phyloP scores from a whole-genome alignment of 306 rosid genomes.

The Sicyos baderoa region DNA sequence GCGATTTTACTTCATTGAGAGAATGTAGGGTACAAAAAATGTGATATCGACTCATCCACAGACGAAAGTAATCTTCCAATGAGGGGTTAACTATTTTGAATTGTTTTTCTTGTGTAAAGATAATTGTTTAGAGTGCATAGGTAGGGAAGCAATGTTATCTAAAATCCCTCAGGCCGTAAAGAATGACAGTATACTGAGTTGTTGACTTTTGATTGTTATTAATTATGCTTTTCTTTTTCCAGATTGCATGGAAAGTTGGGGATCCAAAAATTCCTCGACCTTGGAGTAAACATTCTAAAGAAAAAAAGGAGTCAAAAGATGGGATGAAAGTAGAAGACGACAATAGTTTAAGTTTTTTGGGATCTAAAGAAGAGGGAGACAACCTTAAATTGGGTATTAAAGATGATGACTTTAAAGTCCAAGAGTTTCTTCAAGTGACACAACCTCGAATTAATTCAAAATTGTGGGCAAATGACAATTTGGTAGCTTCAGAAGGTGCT shows the following conservation, averaged over 20 bases:
- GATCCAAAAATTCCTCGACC: conserved; percentile 75
- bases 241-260: conserved; percentile 67
- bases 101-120: conserved; percentile 1
- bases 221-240: background rate
- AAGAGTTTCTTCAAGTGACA: conserved; percentile 79
- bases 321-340: conserved; percentile 24
- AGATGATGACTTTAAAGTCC: conserved; percentile 46
- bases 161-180: background rate
- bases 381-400: conserved; percentile 24
- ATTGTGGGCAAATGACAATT: conserved; percentile 70
- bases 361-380: conserved; percentile 26
- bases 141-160: background rate
- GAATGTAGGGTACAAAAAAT: too few species aligned
- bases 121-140: background rate
- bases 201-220: background rate
- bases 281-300: conserved; percentile 69
- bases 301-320: conserved; percentile 26
- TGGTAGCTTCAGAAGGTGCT: conserved; percentile 23
- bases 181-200: background rate
- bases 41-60: too few species aligned
- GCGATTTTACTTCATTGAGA: too few species aligned
- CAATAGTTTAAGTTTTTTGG: conserved; percentile 13
- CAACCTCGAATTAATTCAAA: conserved; percentile 71
- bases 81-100: background rate
- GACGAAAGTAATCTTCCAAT: too few species aligned